phyloP scores from a whole-genome alignment of 73 alveolate genomes.

The Paramecium sonneborni region DNA sequence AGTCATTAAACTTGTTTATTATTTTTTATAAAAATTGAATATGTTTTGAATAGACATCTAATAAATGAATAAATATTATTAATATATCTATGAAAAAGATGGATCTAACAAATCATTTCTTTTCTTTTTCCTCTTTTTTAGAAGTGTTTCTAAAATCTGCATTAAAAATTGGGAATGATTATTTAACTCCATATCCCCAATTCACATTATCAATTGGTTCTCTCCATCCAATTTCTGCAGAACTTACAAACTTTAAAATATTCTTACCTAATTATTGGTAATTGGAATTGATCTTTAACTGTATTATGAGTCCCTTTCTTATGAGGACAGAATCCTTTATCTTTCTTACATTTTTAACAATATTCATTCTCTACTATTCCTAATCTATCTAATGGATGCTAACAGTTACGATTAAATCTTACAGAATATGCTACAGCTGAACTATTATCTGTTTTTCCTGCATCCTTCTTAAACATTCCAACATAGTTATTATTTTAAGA shows the following conservation, averaged over 20 bases:
- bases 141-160: neutral
- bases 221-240: conserved; percentile 60
- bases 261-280: conserved; percentile 21
- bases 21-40: neutral
- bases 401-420: neutral
- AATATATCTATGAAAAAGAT: neutral
- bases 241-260: neutral
- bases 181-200: conserved; percentile 60
- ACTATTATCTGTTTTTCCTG: conserved; percentile 54
- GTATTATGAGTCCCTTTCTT: conserved; percentile 2
- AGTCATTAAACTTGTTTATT: too few relatives aligned
- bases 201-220: conserved; percentile 57
- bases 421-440: conserved; percentile 53
- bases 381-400: conserved; percentile 63
- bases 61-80: neutral
- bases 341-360: conserved; percentile 63
- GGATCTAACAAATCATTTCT: neutral
- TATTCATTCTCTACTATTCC: conserved; percentile 61
- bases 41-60: neutral
- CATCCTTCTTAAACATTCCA: conserved; percentile 59
- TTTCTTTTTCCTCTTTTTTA: conserved; percentile 1
- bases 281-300: conserved; percentile 17
- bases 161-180: neutral
- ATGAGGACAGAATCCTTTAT: conserved; percentile 63
- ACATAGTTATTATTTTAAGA: conserved; percentile 54